Evolutionary conservation across 2,329 filamentous ascomycete genomes (phyloP).

Genomic region (Emergomyces orientalis): DNA sequence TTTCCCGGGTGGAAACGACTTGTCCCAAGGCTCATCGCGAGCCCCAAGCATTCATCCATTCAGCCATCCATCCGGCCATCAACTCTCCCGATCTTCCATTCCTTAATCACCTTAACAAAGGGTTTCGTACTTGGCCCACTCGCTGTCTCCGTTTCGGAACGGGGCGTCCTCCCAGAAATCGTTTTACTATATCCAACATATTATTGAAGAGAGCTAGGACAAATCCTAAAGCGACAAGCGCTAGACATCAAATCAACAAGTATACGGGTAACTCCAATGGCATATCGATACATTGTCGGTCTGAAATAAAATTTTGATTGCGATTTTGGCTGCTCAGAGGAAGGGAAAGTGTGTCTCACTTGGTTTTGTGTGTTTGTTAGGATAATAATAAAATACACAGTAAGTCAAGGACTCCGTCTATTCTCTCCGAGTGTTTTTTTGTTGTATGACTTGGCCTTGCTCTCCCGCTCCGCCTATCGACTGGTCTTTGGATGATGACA

Average conservation of each 20-base stretch:
- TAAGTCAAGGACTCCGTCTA: not conserved
- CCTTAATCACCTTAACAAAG: not conserved
- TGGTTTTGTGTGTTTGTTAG: not conserved
- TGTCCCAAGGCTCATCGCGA: slow-evolving; percentile 21
- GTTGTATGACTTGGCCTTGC: not conserved
- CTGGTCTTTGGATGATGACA: not conserved
- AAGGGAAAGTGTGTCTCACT: not conserved
- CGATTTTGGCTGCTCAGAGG: not conserved
- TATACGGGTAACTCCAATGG: not conserved
- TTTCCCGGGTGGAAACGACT: slow-evolving; percentile 35
- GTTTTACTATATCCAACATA: not conserved
- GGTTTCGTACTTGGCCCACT: not conserved
- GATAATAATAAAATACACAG: not conserved
- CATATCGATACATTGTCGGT: not conserved
- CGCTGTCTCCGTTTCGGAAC: not conserved
- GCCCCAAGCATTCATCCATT: slow-evolving; percentile 6
- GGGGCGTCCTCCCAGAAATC: not conserved
- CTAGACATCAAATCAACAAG: not conserved
- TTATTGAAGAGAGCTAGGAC: not conserved
- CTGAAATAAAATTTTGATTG: not conserved
- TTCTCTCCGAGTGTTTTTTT: not conserved
- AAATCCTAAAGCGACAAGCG: not conserved
- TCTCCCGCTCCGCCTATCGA: not conserved
- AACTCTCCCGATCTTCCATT: not conserved
- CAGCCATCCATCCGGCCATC: not conserved